Base-by-base conservation (phyloP, 805 yeast genomes). In the Candida railenensis region DNA sequence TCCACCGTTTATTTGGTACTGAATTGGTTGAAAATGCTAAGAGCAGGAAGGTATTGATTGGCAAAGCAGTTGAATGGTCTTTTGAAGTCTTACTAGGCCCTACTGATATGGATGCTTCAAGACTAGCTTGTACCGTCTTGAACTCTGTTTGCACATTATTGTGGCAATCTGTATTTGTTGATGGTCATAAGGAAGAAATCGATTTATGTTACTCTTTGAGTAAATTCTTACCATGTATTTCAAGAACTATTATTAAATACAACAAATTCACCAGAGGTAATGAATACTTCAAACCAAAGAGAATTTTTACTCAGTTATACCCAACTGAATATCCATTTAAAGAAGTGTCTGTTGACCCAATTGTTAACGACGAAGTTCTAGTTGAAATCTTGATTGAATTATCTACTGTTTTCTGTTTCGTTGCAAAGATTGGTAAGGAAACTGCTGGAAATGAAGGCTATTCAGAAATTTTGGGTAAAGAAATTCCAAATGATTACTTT, bases 361-460 rank as follows among this genome's bases (percentile, higher is more conserved):
- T 83, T 38, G 86, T 87, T 16, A 80, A 81, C 51, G 87, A 84
- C 50, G 87, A 82, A 52, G 69, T 75, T 1, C 71, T 86, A 47
- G 88, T 83, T 22, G 97, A 89, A 59, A 72, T 85, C 2, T 66
- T 89, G 45, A 67, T 87, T 37, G 97, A 89, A 59, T 60, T 88
- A 42, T 72, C 85, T 4, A 76, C 84, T 14, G 68, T 86, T n/a
- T 77, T 83, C 45, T 71, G 82, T 14, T 78, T 70, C 55, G 64
- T 83, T 21, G 67, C 83, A 14, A 78, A 77, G 54, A 71, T 81
- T 47, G 79, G 80, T 5, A 72, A 68, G 48, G 54, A 50, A 4
- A 58, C 73, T 3, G 69, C 76, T 3, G 69, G 72, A 0, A 57
- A 67, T 1, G 66, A 71, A 22, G 84, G 85, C 1, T 72, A 66